phyloP scores from a whole-genome alignment of 768 basidiomycete genomes.

The Fomitopsis serialis region DNA sequence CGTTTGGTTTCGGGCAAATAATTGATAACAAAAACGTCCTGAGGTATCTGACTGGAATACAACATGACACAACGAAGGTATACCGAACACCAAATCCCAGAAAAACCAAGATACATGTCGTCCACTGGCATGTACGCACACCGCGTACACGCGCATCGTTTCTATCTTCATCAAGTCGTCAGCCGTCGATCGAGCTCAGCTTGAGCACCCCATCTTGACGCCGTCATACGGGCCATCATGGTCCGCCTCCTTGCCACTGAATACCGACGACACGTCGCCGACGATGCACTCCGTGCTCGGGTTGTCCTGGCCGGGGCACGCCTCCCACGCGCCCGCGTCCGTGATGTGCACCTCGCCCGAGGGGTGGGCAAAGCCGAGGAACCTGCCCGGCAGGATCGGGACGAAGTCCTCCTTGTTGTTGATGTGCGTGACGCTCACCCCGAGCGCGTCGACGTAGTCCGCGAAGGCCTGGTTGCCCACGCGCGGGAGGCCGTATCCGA shows the following conservation, averaged over 20 bases:
- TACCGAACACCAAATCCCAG: too few relatives aligned
- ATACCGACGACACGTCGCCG: slow-evolving; percentile 49
- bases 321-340: slow-evolving; percentile 41
- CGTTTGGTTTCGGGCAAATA: too few relatives aligned
- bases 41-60: too few relatives aligned
- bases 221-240: slow-evolving; percentile 46
- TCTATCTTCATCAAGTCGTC: too few relatives aligned
- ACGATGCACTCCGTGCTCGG: slow-evolving; percentile 41
- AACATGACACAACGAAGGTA: too few relatives aligned
- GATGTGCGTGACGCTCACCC: slow-evolving; percentile 42
- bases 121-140: too few relatives aligned
- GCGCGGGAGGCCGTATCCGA: slow-evolving; percentile 29
- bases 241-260: slow-evolving; percentile 34
- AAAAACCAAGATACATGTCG: too few relatives aligned
- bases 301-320: slow-evolving; percentile 64
- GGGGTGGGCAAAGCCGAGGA: slow-evolving; percentile 43
- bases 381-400: slow-evolving; percentile 28
- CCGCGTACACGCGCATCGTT: too few relatives aligned
- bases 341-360: slow-evolving; percentile 34
- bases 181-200: too few relatives aligned
- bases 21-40: too few relatives aligned
- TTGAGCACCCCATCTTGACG: slow-evolving; percentile 21
- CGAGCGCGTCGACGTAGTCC: slow-evolving; percentile 43
- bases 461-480: slow-evolving; percentile 60
- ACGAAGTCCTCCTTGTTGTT: slow-evolving; percentile 44